Base-by-base conservation (phyloP, 768 basidiomycete genomes). In the Dendrothele bispora region DNA sequence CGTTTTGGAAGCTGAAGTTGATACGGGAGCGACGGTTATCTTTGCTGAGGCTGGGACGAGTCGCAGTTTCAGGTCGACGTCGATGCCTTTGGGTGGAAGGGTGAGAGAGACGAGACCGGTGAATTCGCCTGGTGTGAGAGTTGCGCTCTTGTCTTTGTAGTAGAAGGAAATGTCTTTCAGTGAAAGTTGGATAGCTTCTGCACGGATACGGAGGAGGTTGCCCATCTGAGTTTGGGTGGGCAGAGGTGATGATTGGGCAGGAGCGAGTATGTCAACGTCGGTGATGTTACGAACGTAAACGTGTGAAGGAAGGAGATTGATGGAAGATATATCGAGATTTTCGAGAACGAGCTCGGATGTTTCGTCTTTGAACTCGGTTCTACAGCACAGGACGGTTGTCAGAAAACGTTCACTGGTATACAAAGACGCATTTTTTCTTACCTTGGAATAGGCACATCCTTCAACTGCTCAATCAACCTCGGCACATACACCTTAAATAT, bases 401-500 rank as follows among this genome's bases (percentile, higher is more conserved):
- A 47, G 7, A 17, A n/a, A 20, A 7, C n/a, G 22, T 30, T 41
- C 15, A 41, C 18, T 26, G 7, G 18, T 14, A 7, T 11, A 1
- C 0, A 22, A 18, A n/a, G 48, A 41, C 22, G 49, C 3, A 30
- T 7, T 30, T 5, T 22, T 17, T 61, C 58, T 4, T 48, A 81
- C 86, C 86, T 76, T 5, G 87, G 87, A 41, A 88, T 86, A 10
- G 86, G 86, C 12, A 88, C 64, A 43, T 79, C 77, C 55, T 79
- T 78, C 60, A 88, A 52, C 57, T 77, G 65, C 22, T 50, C 55
- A 46, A 86, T 60, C 1, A 79, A 27, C 7, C 77, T 75, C 14
- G 89, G 90, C 1, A 87, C 61, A 57, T 91, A 91, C 14, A 91
- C 85, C 55, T 84, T 87, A 71, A 89, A 84, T 6, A 91, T 50